Evolutionary conservation across 768 basidiomycete genomes (phyloP).

Genomic region (Leccinum incarnatum): DNA sequence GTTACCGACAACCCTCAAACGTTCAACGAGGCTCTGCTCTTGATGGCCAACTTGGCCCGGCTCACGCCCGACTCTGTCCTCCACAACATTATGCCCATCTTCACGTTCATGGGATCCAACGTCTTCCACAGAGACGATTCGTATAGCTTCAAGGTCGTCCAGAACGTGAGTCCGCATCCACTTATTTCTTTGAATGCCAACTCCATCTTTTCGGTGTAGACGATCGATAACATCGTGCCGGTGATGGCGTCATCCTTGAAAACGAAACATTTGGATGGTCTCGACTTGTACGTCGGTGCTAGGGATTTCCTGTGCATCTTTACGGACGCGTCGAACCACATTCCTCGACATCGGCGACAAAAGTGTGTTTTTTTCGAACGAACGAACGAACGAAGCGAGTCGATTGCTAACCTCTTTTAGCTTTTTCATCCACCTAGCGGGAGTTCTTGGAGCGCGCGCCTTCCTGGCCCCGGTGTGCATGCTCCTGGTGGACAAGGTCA

Average conservation of each 20-base stretch:
- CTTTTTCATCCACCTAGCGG: constrained; percentile 86
- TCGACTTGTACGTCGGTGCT: constrained; percentile 66
- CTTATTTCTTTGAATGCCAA: neutral
- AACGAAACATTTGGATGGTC: constrained; percentile 46
- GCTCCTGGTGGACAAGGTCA: constrained; percentile 78
- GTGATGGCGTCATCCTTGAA: constrained; percentile 85
- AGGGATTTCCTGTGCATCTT: constrained; percentile 87
- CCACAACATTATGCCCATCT: constrained; percentile 95
- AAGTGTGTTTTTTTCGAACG: constrained; percentile 48
- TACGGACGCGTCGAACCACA: constrained; percentile 87
- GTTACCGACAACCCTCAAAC: constrained; percentile 92
- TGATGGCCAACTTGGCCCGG: constrained; percentile 81
- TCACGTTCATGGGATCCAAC: constrained; percentile 99
- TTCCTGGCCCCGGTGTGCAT: constrained; percentile 83
- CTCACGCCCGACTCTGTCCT: constrained; percentile 88
- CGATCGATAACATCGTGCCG: constrained; percentile 90
- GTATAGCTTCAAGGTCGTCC: constrained; percentile 93
- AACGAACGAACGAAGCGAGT: neutral
- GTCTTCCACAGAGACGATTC: constrained; percentile 95
- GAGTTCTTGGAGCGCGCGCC: constrained; percentile 73
- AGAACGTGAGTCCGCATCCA: constrained; percentile 55
- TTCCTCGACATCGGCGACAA: constrained; percentile 89
- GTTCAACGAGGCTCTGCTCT: constrained; percentile 85
- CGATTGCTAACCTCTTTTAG: constrained; percentile 37
- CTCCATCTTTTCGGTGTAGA: constrained; percentile 44